Conservation (phyloP, 345 rosid species). For the Eucalyptus regnans region DNA sequence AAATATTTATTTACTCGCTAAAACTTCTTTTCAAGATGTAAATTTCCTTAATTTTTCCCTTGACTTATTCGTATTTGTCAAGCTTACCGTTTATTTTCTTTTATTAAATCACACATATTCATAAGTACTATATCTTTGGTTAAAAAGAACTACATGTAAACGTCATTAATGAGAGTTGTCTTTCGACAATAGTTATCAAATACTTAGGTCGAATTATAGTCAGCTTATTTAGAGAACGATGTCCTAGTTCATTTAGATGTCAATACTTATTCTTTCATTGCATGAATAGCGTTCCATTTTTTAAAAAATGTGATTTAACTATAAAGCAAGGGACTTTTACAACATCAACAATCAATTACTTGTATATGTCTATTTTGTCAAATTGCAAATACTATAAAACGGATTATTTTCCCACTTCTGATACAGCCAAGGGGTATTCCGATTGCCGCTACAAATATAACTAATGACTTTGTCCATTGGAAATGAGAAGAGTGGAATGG, state of each 20-base stretch:
- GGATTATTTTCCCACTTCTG: not conserved
- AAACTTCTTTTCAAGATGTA: not conserved
- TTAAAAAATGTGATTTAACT: constrained; percentile 24
- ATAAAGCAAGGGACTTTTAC: not conserved
- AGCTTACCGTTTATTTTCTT: not conserved
- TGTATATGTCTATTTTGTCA: not conserved
- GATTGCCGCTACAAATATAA: not conserved
- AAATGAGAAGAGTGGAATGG: not conserved
- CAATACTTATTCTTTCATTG: not conserved
- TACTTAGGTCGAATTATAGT: not conserved
- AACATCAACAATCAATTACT: not conserved
- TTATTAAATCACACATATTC: not conserved
- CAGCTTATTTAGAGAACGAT: not conserved
- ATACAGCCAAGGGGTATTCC: not conserved
- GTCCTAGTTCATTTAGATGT: not conserved
- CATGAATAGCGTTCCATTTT: not conserved
- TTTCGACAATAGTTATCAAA: not conserved
- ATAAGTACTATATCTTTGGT: not conserved
- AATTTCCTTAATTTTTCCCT: not conserved
- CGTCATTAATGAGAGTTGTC: not conserved
- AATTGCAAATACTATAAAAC: not conserved
- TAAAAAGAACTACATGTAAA: not conserved
- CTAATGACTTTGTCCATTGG: not conserved
- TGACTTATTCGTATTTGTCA: not conserved
- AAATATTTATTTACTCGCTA: not conserved